Base-by-base conservation (phyloP, 306 rosid genomes). In the Castanopsis chinensis region DNA sequence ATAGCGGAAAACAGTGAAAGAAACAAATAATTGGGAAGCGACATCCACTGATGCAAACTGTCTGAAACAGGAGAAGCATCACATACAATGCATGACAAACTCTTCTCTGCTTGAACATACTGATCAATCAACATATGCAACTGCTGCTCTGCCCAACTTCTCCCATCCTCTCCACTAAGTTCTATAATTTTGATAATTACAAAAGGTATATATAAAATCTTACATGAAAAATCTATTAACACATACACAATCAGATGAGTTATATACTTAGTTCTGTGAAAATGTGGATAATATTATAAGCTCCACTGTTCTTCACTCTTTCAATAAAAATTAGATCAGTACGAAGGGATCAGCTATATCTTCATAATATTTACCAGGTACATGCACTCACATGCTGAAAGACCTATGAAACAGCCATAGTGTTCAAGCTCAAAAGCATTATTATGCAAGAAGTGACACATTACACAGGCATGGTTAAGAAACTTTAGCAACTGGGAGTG, bases 101-200 rank as follows among this genome's bases (percentile, higher is more conserved):
- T 90, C 82, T 92, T 78, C 99, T 90, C 79, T 91, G 97, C 88
- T 88, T 87, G 86, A 82, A 94, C 92, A 75, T 85, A 94, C 99
- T 85, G 96, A 91, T 94, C 97, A 75, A 94, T 88, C 91, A 94
- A 78, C 81, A 92, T 87, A 86, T 91, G 95, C 88, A 89, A 71
- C 20, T 92, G 86, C 79, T 88, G 95, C 86, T 94, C 99, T 53
- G 99, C 95, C 76, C 97, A 92, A 86, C 95, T 94, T 89, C 97
- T 90, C 75, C 99, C 99, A 85, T 94, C 97, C 79, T 94, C 99
- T 78, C 99, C 99, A 55, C 99, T 94, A 85, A 76, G 87, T 81
- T 69, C 80, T 73, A 82, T 37, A 72, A 52, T 5, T 55, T 79
- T 59, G 73, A 17, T 82, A 64, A 83, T 87, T 76, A 88, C 88